phyloP scores from a whole-genome alignment of 139 green algal species.

The Chlamydomonas applanata region DNA sequence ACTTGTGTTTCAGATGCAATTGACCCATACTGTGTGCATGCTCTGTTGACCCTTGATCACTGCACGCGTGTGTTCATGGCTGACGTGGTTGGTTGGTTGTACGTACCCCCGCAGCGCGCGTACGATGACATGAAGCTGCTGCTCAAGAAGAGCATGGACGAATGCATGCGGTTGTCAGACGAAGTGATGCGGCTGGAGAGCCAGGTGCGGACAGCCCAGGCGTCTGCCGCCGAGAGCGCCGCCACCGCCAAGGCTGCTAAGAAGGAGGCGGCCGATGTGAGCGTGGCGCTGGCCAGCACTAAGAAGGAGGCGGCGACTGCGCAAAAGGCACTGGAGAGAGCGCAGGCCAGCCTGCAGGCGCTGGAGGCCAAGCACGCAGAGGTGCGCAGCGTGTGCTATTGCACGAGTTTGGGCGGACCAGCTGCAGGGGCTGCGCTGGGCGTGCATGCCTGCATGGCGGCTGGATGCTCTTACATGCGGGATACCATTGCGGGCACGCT shows the following conservation, averaged over 20 bases:
- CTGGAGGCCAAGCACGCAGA: no score
- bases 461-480: no score
- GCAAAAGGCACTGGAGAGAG: slow-evolving; percentile 8
- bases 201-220: slow-evolving; percentile 16
- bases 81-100: no score
- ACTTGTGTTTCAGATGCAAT: no score
- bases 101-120: slow-evolving; percentile 12
- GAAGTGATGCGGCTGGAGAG: slow-evolving; percentile 28
- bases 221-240: not conserved
- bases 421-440: no score
- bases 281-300: slow-evolving; percentile 4
- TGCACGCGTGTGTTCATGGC: no score
- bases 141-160: slow-evolving; percentile 46
- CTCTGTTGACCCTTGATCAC: not conserved
- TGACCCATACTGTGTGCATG: no score
- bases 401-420: no score
- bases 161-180: slow-evolving; percentile 43
- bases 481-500: no score
- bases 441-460: no score
- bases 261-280: slow-evolving; percentile 24
- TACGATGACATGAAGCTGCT: slow-evolving; percentile 46
- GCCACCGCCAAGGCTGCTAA: slow-evolving; percentile 20
- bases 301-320: slow-evolving; percentile 14
- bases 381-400: no score
- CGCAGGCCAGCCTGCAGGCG: slow-evolving; percentile 12